Evolutionary conservation across 164 flowering plant genomes (phyloP), one percentile per base, ranked within the genome.

Genomic region (Cinnamomum micranthum): DNA sequence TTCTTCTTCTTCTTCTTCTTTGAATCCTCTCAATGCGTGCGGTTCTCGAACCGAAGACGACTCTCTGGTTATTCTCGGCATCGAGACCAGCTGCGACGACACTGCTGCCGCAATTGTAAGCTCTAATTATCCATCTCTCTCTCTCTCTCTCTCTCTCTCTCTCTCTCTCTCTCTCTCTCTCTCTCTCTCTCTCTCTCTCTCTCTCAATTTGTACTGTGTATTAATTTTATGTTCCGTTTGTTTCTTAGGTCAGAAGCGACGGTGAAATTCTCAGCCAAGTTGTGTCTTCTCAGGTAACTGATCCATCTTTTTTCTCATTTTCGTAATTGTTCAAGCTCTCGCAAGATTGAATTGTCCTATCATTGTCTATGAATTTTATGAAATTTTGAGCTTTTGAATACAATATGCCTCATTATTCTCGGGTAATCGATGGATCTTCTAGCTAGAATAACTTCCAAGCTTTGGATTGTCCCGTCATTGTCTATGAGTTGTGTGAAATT

Each of bases 71-170:
- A 80, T 95, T 78, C 84, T 95, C 13, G 97, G 99, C 24, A 93
- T 95, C 41, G 99, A 95, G 78, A 95, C 99, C 19, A 95, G 99
- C 77, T 95, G 97, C 64, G 99, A 95, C 64, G 97, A 95, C 81
- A 95, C 99, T 14, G 97, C 97, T 5, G 99, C 97, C 2, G 96
- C 99, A 50, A 87, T 95, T 71, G 95, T 90, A 79, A 78, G 68
- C 19, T 27, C 55, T 58, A 31, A 7, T 64, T 22, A 64, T 22
- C 22, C 22, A 17, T 73, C 15, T 62, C 6, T 35, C 35, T 9
- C 35, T 47, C 22, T 35, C 15, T n/a, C 59, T 31, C 14, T n/a
- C 25, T 63, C 58, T 33, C 20, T 72, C 12, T 35, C 41, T 62
- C n/a, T n/a, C n/a, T n/a, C n/a, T n/a, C n/a, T n/a, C n/a, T n/a